Base-by-base conservation (phyloP, 2,329 filamentous ascomycete species). In the Colletotrichum tropicicola region DNA sequence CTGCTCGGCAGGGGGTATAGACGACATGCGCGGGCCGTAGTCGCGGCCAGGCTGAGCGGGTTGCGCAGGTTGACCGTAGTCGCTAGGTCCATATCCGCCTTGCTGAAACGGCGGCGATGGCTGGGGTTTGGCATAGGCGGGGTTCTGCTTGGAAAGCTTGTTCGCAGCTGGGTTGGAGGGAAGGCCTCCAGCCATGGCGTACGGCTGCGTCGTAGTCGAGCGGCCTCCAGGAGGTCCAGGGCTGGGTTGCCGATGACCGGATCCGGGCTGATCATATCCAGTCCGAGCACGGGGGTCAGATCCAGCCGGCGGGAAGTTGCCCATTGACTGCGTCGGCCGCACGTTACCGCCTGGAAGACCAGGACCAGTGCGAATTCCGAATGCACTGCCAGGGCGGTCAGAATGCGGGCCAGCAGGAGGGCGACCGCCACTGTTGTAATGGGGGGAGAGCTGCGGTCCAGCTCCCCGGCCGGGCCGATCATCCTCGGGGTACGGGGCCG, bases 401-500 rank as follows among this genome's bases (percentile, higher is more conserved):
- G 84, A 80, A 27, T 76, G 77, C 0, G 82, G 82, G 4, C 81
- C 82, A 3, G 81, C 81, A 9, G 83, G 81, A 25, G 84, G 78
- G 6, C 85, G 84, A 5, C 85, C 73, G 39, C 83, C 81, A 3
- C 83, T 74, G 66, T 82, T 82, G 64, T 78, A 82, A 54, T 82
- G 79, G 4, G 81, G 75, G 2, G 78, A 75, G 65, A 77, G 70
- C 28, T 73, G 76, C 25, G 68, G 75, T 56, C 67, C 61, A 73
- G 57, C 51, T 68, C 54, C 79, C 71, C 47, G 45, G 19, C 37
- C 59, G 12, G 57, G 57, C 12, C 35, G 39, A 54, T 87, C 85
- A 58, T 87, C 84, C 44, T 86, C 85, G 4, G 85, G 85, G 65
- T 87, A 87, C 0, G 85, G 85, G 0, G 81, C 81, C 3, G 77